These are phyloP conservation scores for Zalaria sp. DNA, from an alignment of 2,329 filamentous ascomycete species.

Conservation along the genomic window DNA sequence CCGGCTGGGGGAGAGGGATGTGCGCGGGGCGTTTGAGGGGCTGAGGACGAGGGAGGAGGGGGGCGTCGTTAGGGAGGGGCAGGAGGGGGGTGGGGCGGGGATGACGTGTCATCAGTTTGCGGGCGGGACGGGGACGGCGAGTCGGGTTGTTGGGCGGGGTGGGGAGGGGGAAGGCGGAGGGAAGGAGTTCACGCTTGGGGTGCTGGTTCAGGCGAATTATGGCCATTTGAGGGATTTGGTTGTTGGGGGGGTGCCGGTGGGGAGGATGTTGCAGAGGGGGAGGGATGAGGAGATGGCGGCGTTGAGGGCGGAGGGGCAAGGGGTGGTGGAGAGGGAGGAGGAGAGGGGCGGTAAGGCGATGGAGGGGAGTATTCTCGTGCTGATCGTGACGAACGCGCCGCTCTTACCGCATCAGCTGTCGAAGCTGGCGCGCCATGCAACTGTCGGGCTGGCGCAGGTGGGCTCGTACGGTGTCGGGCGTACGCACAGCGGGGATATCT, in stretches of 20 bases:
- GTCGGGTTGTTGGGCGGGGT: conserved; percentile 37
- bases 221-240: conserved; percentile 41
- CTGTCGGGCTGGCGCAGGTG: conserved; percentile 45
- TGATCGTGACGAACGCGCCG: conserved; percentile 47
- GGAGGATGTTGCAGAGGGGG: conserved; percentile 33
- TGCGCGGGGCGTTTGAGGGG: conserved; percentile 51
- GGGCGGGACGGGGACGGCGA: conserved; percentile 51
- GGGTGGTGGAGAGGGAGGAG: neutral
- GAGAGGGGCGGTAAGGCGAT: conserved; percentile 30
- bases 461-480: conserved; percentile 41
- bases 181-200: conserved; percentile 43
- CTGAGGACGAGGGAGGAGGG: conserved; percentile 49
- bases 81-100: conserved; percentile 51
- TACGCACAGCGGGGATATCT: conserved; percentile 52
- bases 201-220: conserved; percentile 53
- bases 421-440: conserved; percentile 45
- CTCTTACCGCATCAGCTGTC: conserved; percentile 43
- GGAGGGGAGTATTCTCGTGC: conserved; percentile 47
- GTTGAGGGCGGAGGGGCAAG: neutral
- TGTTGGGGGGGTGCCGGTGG: conserved; percentile 48
- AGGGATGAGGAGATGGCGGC: neutral
- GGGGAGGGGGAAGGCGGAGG: conserved; percentile 16
- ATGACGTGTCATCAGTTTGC: conserved; percentile 55
- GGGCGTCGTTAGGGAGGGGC: conserved; percentile 48
- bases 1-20: conserved; percentile 28